Evolutionary conservation across 768 basidiomycete genomes (phyloP).

Genomic region (Boletus subcaerulescens): DNA sequence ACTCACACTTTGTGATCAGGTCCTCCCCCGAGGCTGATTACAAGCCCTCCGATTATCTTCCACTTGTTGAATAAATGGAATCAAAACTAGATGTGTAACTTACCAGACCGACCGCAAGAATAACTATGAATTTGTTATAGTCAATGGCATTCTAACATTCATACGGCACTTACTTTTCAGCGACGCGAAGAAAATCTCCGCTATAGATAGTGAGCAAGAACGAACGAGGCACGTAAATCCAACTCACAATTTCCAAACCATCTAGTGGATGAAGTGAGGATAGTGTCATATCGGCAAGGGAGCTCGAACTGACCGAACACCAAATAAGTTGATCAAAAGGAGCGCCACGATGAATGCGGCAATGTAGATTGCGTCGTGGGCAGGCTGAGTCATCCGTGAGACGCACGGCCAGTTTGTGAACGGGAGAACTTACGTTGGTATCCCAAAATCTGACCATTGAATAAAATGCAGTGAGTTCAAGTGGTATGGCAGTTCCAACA

Average conservation of each 20-base stretch:
- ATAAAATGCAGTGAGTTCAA: slow-evolving; percentile 51
- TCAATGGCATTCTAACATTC: not conserved
- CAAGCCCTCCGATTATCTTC: slow-evolving; percentile 41
- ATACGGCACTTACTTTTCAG: slow-evolving; percentile 16
- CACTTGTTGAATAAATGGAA: not conserved
- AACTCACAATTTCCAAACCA: slow-evolving; percentile 24
- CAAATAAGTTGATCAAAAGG: slow-evolving; percentile 45
- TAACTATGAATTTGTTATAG: slow-evolving; percentile 23
- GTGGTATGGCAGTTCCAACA: slow-evolving; percentile 40
- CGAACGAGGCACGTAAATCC: not conserved
- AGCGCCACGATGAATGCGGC: slow-evolving; percentile 36
- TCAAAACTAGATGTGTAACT: not conserved
- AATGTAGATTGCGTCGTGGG: slow-evolving; percentile 40
- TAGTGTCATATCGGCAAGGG: slow-evolving; percentile 28
- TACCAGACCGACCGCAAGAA: slow-evolving; percentile 36
- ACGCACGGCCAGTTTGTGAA: not conserved
- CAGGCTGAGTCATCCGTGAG: slow-evolving; percentile 23
- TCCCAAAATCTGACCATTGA: slow-evolving; percentile 55
- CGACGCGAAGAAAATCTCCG: slow-evolving; percentile 22
- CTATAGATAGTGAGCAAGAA: slow-evolving; percentile 11
- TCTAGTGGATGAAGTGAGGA: slow-evolving; percentile 29
- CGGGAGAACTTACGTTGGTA: slow-evolving; percentile 10
- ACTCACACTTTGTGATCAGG: slow-evolving; percentile 43
- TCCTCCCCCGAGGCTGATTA: slow-evolving; percentile 57
- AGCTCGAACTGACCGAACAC: slow-evolving; percentile 42